Base-by-base conservation (phyloP, 1,284 basidiomycete species). In the Cystobasidium pallidum region DNA sequence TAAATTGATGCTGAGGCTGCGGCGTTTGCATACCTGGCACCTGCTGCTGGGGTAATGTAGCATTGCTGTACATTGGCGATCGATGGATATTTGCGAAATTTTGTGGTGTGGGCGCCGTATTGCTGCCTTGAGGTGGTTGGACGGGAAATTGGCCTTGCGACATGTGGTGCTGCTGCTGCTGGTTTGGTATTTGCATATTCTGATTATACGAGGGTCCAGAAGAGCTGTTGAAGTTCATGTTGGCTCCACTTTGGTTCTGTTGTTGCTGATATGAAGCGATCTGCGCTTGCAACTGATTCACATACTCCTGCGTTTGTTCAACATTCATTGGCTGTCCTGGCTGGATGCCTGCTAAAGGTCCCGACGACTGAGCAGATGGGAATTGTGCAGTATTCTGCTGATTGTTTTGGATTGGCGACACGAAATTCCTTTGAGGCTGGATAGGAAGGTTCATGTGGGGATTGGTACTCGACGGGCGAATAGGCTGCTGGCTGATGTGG, bases 81-180 rank as follows among this genome's bases (percentile, higher is more conserved):
- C 68, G 68, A 57, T 71, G 59, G 24, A 71, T 71, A 30, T 71
- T 71, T 21, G 34, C 39, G 15, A 24, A 55, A 24, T 55, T 41
- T 45, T 67, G 52, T 3, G 51, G 66, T 17, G 21, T 28, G 15
- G 41, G 55, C 32, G 15, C 54, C 1, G 54, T 49, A 21, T 61
- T 45, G 21, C 57, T 43, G 32, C 67, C 45, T 64, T 64, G 62
- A n/a, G 62, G 62, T 17, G 62, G 62, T 41, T 64, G 62, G 13
- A 26, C 51, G 3, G 62, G 62, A 36, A 64, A 64, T 51, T 64
- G 62, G 51, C 34, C 34, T 28, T 47, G 62, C 24, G 45, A 45
- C 32, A 64, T 47, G 4, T 26, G 45, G 19, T 41, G 61, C 21
- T 63, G 61, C 19, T 32, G 61, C 45, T 43, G 62, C 24, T 64